Conservation (phyloP, 768 basidiomycete genomes). For the Kwoniella botswanensis region DNA sequence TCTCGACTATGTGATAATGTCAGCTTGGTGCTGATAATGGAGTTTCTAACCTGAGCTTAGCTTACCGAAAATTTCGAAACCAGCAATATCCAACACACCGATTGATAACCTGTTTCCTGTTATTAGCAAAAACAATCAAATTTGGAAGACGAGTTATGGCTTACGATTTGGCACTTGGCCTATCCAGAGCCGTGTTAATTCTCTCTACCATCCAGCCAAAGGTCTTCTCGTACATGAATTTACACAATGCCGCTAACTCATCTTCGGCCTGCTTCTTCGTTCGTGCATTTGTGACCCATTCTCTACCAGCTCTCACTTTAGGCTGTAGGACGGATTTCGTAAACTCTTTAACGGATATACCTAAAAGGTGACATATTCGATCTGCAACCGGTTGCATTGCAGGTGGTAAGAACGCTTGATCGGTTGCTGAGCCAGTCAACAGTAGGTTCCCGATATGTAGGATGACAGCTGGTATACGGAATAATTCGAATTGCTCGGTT, state of each 20-base stretch:
- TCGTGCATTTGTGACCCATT: conserved; percentile 94
- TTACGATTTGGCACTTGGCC: conserved; percentile 76
- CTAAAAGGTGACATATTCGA: conserved; percentile 83
- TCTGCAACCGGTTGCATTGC: conserved; percentile 65
- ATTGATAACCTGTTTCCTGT: conserved; percentile 67
- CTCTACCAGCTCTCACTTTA: conserved; percentile 87
- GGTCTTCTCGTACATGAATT: conserved; percentile 95
- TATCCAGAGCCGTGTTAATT: conserved; percentile 90
- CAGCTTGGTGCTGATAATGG: background rate
- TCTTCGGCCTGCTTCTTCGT: conserved; percentile 90
- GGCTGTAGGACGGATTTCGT: conserved; percentile 86
- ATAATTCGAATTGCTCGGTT: conserved; percentile 85
- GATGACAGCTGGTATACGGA: conserved; percentile 90
- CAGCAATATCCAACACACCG: conserved; percentile 97
- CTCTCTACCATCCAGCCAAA: conserved; percentile 92
- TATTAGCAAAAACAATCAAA: background rate
- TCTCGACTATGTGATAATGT: conserved; percentile 60
- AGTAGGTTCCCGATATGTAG: conserved; percentile 93
- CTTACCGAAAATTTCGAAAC: conserved; percentile 82
- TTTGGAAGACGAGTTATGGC: conserved; percentile 8
- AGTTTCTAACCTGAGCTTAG: background rate
- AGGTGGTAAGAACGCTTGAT: conserved; percentile 68
- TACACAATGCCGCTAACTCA: conserved; percentile 87
- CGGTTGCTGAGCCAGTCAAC: conserved; percentile 76
- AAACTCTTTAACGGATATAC: conserved; percentile 84